Percentiles rank a stretch among this genome's conserved stretches.
Conservation (phyloP, 306 rosid species). For the Fragaria iinumae region DNA sequence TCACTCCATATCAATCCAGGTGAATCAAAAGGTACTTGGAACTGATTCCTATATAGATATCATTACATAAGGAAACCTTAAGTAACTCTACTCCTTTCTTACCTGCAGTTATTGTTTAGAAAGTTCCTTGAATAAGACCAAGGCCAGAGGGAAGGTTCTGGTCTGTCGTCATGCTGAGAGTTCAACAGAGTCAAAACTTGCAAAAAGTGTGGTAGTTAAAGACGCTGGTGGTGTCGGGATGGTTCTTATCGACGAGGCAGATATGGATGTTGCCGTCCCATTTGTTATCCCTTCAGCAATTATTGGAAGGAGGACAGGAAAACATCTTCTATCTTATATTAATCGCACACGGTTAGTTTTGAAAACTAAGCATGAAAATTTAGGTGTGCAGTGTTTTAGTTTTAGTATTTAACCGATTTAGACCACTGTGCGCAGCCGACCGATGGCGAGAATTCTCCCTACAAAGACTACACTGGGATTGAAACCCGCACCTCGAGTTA, state of each 20-base stretch:
- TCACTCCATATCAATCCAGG: constrained; percentile 94
- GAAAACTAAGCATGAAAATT: constrained; percentile 19
- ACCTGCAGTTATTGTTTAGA: constrained; percentile 67
- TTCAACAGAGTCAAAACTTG: constrained; percentile 60
- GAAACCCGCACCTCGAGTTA: constrained; percentile 71
- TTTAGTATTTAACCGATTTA: constrained; percentile 26
- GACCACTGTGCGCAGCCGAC: constrained; percentile 36
- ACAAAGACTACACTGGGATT: constrained; percentile 62
- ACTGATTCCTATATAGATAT: constrained; percentile 26
- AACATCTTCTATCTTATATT: constrained; percentile 47
- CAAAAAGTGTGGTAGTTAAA: constrained; percentile 59
- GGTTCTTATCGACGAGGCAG: constrained; percentile 65
- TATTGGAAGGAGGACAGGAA: constrained; percentile 47
- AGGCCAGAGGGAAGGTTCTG: constrained; percentile 71
- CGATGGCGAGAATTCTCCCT: constrained; percentile 48
- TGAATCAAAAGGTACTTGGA: constrained; percentile 72
- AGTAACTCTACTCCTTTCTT: constrained; percentile 23
- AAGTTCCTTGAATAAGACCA: constrained; percentile 67
- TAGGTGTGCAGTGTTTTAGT: not conserved
- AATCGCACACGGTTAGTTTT: constrained; percentile 50
- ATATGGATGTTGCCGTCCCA: constrained; percentile 57
- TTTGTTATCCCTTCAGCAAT: constrained; percentile 70
- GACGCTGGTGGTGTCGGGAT: constrained; percentile 76
- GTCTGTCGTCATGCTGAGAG: constrained; percentile 66
- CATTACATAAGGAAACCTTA: constrained; percentile 27